Conservation (phyloP, 2,329 filamentous ascomycete species). For the Dothidotthia symphoricarpi region DNA sequence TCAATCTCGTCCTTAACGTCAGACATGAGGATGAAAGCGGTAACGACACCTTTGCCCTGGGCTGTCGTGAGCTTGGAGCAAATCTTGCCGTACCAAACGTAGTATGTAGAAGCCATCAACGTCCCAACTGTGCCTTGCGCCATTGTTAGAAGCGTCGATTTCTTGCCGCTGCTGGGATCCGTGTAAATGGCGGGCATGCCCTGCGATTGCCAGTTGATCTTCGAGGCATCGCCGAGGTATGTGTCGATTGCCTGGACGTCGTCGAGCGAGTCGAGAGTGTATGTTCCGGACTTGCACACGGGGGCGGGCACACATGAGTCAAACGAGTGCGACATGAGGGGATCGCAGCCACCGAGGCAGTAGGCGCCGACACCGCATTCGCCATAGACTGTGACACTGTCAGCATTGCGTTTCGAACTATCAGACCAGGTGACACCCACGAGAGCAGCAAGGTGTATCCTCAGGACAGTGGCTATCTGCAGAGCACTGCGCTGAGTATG, state of each 20-base stretch:
- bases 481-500: conserved; percentile 42
- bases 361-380: conserved; percentile 91
- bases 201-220: conserved; percentile 84
- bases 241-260: conserved; percentile 68
- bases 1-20: conserved; percentile 99
- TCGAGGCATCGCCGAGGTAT: conserved; percentile 80
- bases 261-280: conserved; percentile 71
- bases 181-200: conserved; percentile 69
- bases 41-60: conserved; percentile 85
- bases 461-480: conserved; percentile 64
- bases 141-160: conserved; percentile 78
- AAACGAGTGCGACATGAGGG: conserved; percentile 75
- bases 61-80: conserved; percentile 81
- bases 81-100: conserved; percentile 97
- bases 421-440: conserved; percentile 27
- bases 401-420: conserved; percentile 14
- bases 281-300: conserved; percentile 71
- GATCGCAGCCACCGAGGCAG: conserved; percentile 94
- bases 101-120: conserved; percentile 76
- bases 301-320: conserved; percentile 84
- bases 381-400: conserved; percentile 68
- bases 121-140: conserved; percentile 80
- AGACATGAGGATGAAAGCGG: conserved; percentile 90
- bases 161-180: conserved; percentile 42
- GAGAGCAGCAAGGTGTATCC: conserved; percentile 47